phyloP scores from a whole-genome alignment of 2,329 filamentous ascomycete genomes.

The Rasamsonia emersonii region DNA sequence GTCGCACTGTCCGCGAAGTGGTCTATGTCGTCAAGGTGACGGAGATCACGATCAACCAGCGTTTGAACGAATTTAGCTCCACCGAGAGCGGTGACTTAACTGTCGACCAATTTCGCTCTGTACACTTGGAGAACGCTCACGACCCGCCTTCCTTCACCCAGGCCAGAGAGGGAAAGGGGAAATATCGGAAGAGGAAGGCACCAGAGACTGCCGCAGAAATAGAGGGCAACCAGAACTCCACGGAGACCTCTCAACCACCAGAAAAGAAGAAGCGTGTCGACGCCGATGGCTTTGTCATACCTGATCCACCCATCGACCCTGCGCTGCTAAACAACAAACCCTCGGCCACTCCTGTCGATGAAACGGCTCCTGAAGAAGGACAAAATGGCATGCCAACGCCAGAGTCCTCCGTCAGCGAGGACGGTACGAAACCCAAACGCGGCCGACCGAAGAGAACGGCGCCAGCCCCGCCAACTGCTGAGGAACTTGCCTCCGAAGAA shows the following conservation, averaged over 20 bases:
- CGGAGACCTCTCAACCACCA: conserved; percentile 10
- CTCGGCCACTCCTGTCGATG: conserved; percentile 16
- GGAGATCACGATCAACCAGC: conserved; percentile 83
- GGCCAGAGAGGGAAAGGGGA: conserved; percentile 50
- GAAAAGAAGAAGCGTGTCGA: conserved; percentile 42
- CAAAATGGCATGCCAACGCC: conserved; percentile 11
- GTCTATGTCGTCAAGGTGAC: conserved; percentile 98
- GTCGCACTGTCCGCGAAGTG: conserved; percentile 82
- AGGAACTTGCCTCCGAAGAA: conserved; percentile 52
- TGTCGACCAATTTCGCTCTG: conserved; percentile 66
- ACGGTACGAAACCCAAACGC: conserved; percentile 11
- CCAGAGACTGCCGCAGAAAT: conserved; percentile 32
- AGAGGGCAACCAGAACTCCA: conserved; percentile 38
- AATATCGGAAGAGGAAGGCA: conserved; percentile 21
- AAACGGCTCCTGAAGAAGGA: conserved; percentile 15
- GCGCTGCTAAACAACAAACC: too few relatives aligned
- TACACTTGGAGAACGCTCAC: conserved; percentile 54
- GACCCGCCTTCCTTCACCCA: conserved; percentile 72
- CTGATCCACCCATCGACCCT: conserved; percentile 41
- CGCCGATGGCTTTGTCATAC: conserved; percentile 61
- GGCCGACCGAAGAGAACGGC: conserved; percentile 22
- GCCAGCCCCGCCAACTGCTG: conserved; percentile 48
- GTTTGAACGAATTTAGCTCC: conserved; percentile 81
- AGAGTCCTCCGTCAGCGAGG: neutral
- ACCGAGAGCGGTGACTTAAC: conserved; percentile 79